Base-by-base conservation (phyloP, 495 filamentous ascomycete species). In the Penicillium maclennaniae region DNA sequence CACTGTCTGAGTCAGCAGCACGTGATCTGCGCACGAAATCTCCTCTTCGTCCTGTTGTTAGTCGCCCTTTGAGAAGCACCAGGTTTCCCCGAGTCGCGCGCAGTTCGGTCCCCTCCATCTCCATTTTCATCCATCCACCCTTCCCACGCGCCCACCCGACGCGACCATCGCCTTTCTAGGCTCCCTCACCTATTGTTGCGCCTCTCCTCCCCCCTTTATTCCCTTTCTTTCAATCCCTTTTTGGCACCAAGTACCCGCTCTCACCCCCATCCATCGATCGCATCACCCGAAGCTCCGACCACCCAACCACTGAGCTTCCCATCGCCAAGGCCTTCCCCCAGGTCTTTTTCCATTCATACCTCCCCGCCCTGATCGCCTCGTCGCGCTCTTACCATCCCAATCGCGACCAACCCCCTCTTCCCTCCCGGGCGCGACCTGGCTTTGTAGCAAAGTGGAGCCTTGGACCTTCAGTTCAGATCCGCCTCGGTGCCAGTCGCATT, bases 51-150 rank as follows among this genome's bases (percentile, higher is more conserved):
- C 60, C 58, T 68, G 54, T 64, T 68, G 59, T 69, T 62, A 68
- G 63, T 65, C 63, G 58, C 63, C 62, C 62, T 66, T 66, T 68
- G 67, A 67, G 68, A 71, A 34, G 67, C 65, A 66, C 66, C 65
- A 67, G 67, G 61, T 66, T 69, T 70, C 71, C 67, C 72, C 70
- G 69, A 73, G 65, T 71, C 16, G n/a, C 73, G 73, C 71, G 72
- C 71, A 74, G 69, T 58, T 66, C 67, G 60, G 62, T 69, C 70
- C 63, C 67, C 67, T 69, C 69, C 69, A 76, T 74, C 73, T 59
- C 73, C 68, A 71, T 71, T 69, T 65, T 36, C 68, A 72, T 76
- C 69, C 62, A 70, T 66, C 63, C 61, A 56, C 51, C 40, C 54
- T 65, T 61, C 53, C 58, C 61, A 69, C 71, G 66, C 71, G 68